Evolutionary conservation across 371 early-diverging fungal species (phyloP), one percentile per base, ranked within the genome.

Genomic region (Phascolomyces articulosus): DNA sequence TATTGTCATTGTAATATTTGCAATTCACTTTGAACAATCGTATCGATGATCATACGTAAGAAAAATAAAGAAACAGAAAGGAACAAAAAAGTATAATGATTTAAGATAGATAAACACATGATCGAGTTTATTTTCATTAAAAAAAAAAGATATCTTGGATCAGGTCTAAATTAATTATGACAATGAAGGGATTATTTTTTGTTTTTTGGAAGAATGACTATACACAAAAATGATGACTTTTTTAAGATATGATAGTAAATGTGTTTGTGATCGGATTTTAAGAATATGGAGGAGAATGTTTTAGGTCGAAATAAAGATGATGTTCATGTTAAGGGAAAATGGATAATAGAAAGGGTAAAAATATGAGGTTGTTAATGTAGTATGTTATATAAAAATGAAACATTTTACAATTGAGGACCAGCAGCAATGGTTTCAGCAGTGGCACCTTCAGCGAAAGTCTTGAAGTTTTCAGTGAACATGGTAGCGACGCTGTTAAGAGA

Each of bases 391-490:
- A 28, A 34, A 34, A 31, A 31, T n/a, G 9, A 31, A 34, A 1
- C 4, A 13, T 7, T 59, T 60, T 68, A 68, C 54, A 68, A 27
- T 56, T 64, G 70, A 48, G 94, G 94, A 31, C 91, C 95, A 62
- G 96, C 94, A 60, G 84, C 85, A 49, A 92, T 70, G 59, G 93
- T 91, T 41, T 89, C 93, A n/a, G 85, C 67, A 27, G 89, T 77
- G 59, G 96, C 94, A 76, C 91, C 81, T 73, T 93, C 92, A 53
- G 88, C 89, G 74, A 91, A 98, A 53, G 81, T 83, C 75, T 90
- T 85, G 79, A 98, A 98, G 88, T 98, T 97, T 13, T 92, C 89
- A 58, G 82, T 80, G 77, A 98, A 98, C 69, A 96, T 89, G 31
- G 67, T 63, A 28, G 92, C 98, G 34, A 98, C 89, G 73, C 90